Conservation (phyloP, 2,329 filamentous ascomycete genomes). For the Pseudonectria foliicola region DNA sequence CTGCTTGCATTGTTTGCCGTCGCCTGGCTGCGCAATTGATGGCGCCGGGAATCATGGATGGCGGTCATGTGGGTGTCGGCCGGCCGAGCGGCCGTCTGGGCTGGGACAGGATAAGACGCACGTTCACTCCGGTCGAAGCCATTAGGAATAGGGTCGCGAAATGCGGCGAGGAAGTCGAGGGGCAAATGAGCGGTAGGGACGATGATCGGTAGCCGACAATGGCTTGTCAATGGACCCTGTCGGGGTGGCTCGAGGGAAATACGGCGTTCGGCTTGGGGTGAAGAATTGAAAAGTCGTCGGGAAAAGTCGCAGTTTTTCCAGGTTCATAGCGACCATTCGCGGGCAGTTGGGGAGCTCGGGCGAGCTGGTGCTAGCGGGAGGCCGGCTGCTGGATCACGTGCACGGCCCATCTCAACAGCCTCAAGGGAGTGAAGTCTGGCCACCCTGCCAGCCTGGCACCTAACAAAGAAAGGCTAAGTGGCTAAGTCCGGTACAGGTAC, state of each 20-base stretch:
- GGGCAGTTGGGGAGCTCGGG: conserved; percentile 28
- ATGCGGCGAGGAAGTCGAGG: conserved; percentile 33
- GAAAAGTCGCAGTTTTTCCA: conserved; percentile 43
- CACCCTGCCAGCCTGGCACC: too few relatives aligned
- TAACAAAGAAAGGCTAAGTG: too few relatives aligned
- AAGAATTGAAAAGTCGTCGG: conserved; percentile 37
- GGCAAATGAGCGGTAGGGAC: conserved; percentile 28
- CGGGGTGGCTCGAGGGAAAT: conserved; percentile 33
- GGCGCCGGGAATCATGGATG: conserved; percentile 8
- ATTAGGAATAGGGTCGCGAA: conserved; percentile 43
- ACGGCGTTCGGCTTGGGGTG: conserved; percentile 29
- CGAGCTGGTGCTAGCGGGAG: conserved; percentile 20
- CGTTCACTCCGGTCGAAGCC: conserved; percentile 64
- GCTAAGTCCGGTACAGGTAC: too few relatives aligned
- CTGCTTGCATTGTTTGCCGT: conserved; percentile 2
- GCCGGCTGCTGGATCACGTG: conserved; percentile 21
- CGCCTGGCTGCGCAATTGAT: conserved; percentile 7
- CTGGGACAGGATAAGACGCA: conserved; percentile 35
- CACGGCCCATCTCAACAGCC: not conserved
- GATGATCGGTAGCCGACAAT: conserved; percentile 31
- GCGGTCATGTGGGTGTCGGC: conserved; percentile 4
- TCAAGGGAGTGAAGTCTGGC: too few relatives aligned
- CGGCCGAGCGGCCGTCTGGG: conserved; percentile 15
- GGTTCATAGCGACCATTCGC: conserved; percentile 16
- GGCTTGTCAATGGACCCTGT: conserved; percentile 40